Conservation (phyloP, 1,284 basidiomycete species). For the Bjerkandera adusta region DNA sequence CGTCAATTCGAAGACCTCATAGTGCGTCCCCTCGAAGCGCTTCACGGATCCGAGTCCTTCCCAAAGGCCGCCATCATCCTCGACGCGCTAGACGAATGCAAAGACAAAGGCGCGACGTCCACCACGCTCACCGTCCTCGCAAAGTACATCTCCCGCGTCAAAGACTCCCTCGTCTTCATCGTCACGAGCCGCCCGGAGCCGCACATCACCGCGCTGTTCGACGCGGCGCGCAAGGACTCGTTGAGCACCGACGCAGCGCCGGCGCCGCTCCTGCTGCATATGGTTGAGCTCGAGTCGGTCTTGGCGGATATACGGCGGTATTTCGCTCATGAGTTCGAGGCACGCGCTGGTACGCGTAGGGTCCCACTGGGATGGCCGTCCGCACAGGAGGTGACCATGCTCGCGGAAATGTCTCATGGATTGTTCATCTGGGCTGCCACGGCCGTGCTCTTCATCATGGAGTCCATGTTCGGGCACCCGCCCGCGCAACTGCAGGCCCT, state of each 20-base stretch:
- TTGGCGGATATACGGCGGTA: not conserved
- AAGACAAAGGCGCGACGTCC: conserved; percentile 19
- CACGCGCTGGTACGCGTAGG: too few relatives aligned
- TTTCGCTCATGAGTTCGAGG: too few relatives aligned
- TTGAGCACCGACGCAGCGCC: not conserved
- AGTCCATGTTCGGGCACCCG: not conserved
- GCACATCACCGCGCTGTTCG: conserved; percentile 18
- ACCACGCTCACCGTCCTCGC: conserved; percentile 17
- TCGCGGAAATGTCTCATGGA: not conserved
- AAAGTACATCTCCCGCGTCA: not conserved
- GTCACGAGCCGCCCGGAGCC: conserved; percentile 27
- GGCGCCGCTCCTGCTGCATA: not conserved
- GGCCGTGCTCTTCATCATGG: not conserved
- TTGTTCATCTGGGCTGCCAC: conserved; percentile 1
- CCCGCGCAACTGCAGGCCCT: too few relatives aligned
- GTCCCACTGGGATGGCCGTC: not conserved
- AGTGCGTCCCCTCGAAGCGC: conserved; percentile 20
- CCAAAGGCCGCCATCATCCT: conserved; percentile 21
- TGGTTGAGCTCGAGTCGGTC: not conserved
- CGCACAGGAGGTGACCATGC: not conserved
- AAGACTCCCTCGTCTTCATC: conserved; percentile 11
- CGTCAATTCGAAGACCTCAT: conserved; percentile 24
- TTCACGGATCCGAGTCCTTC: conserved; percentile 8
- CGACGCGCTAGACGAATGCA: conserved; percentile 30
- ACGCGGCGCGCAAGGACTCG: not conserved